Base-by-base conservation (phyloP, 2,329 filamentous ascomycete genomes). In the Colletotrichum eleusines region DNA sequence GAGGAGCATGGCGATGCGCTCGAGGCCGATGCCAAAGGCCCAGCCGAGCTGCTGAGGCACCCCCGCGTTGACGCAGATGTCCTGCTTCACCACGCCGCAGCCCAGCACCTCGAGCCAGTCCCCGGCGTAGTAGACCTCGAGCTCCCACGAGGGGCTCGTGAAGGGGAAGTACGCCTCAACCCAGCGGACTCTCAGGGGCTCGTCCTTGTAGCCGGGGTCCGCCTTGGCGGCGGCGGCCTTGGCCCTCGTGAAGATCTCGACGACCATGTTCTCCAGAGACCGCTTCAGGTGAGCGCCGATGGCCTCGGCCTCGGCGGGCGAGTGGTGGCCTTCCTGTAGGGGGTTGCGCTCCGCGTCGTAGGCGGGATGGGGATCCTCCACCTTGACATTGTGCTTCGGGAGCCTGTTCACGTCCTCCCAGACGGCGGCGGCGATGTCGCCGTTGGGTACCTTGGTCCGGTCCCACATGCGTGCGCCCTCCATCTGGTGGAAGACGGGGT, bases 401-500 rank as follows among this genome's bases (percentile, higher is more conserved):
- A 98, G 86, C 64, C 82, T 85, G 63, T 89, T 88, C 35, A 97
- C 75, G 77, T 97, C 94, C 44, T 86, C 86, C 83, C 87, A 88
- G 9, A 98, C 90, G 16, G 89, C 87, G 20, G 88, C 84, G 1
- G 88, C 88, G 23, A 94, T 79, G 73, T 92, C 87, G 23, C 85
- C 86, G 71, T 81, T 84, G 65, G 84, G 85, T 54, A 88, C 88
- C 78, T 84, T 87, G 35, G 79, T 85, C 12, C 94, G 89, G 78
- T 96, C 92, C 95, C 96, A 99, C 64, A 94, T 91, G 75, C 92
- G 88, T 11, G 95, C 95, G 16, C 94, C 95, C 80, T 99, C 96
- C 95, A 98, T 98, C 83, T 99, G 96, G 82, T 99, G 96, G 81
- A 99, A 99, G 69, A 97, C 90, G 0, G 96, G 96, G 81, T 98